Evolutionary conservation across 345 rosid genomes (phyloP), one percentile per base, ranked within the genome.

Genomic region (Mallotus nudiflorus): DNA sequence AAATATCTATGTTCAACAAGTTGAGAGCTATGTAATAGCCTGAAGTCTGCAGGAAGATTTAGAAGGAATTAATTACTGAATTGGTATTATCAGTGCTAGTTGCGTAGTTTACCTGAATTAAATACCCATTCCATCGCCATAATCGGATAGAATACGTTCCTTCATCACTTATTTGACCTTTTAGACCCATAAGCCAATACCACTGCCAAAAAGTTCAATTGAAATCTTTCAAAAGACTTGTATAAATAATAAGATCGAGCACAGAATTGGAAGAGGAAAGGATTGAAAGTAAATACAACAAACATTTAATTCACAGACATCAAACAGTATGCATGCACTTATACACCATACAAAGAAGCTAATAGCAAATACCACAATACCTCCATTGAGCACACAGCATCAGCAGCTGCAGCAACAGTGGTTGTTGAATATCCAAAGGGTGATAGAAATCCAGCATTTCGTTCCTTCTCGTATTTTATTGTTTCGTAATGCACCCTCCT

Each of bases 91-190:
- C n/a, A 45, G 52, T 52, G 73, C 67, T 62, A n/a, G n/a, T n/a
- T n/a, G n/a, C n/a, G n/a, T 19, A 50, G 73, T 59, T 22, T 66
- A 93, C 98, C 98, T 91, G 96, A 77, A 93, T 83, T 62, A 89
- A 83, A 79, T 83, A 82, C 45, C 92, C 94, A 25, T 80, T 88
- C 96, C 97, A 91, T 78, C 92, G 86, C 97, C 97, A 93, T 67
- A 88, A 88, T 58, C 85, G 80, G 54, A 71, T 63, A 49, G 85
- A 53, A 49, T 37, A 71, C 33, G 24, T 52, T 75, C 80, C 82
- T 50, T 22, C 68, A 44, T 71, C 77, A 67, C 51, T 62, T 68
- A 28, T 50, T 75, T 76, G 86, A 82, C 82, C 75, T 79, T 69
- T 85, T 66, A 79, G 74, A 74, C 91, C 86, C 85, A 89, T 16